Percentiles rank a stretch among this genome's conserved stretches.
Conservation (phyloP, 2,329 filamentous ascomycete species). For the Cercospora zeina region DNA sequence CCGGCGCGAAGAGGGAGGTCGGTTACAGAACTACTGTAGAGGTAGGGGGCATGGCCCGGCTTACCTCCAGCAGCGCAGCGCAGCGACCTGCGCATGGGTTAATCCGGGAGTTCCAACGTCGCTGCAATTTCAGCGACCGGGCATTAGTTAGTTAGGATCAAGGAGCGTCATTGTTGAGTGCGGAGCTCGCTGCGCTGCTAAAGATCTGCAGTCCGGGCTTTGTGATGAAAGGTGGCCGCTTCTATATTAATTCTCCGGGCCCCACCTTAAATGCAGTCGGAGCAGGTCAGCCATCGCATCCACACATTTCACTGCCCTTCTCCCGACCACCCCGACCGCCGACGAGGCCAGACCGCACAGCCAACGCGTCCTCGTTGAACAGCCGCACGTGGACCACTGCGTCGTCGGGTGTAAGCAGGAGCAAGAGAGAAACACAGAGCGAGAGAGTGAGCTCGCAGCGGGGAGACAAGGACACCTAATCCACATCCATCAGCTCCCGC, state of each 20-base stretch:
- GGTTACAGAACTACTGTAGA: too few relatives aligned
- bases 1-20: too few relatives aligned
- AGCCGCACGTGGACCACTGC: not conserved
- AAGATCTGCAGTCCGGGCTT: conserved; percentile 10
- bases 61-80: not conserved
- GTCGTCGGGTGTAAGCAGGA: not conserved
- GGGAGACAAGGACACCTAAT: conserved; percentile 7
- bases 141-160: not conserved
- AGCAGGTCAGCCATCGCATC: not conserved
- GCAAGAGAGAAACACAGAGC: not conserved
- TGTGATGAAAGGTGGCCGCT: conserved; percentile 8
- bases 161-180: not conserved
- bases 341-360: not conserved
- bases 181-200: conserved; percentile 6
- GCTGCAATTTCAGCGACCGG: not conserved
- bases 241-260: conserved; percentile 5
- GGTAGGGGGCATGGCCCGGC: too few relatives aligned
- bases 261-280: not conserved
- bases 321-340: not conserved
- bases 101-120: not conserved
- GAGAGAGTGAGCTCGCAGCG: not conserved
- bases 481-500: not conserved
- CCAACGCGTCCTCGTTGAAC: not conserved
- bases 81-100: too few relatives aligned
- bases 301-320: conserved; percentile 2